These are phyloP conservation scores for Kurtzmaniella quercitrusa DNA, from an alignment of 1,139 yeast genomes.

Conservation along the genomic window DNA sequence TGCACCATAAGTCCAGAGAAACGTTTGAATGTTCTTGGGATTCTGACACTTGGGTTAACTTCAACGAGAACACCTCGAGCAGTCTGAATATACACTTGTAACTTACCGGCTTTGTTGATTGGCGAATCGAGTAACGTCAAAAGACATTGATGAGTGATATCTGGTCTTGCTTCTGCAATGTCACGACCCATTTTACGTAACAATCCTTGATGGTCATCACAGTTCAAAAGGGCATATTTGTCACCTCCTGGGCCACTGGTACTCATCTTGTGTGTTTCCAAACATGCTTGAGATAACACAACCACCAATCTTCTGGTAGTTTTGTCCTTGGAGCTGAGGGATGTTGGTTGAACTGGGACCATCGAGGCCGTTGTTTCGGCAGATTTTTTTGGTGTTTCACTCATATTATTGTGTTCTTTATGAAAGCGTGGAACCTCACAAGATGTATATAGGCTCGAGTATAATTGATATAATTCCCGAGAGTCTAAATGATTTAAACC, in stretches of 20 bases:
- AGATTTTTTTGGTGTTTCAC: conserved; percentile 5
- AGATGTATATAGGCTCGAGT: background rate
- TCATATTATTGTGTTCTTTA: background rate
- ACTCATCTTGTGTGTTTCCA: conserved; percentile 88
- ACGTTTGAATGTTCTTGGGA: conserved; percentile 96
- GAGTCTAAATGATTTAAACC: background rate
- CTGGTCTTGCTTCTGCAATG: conserved; percentile 97
- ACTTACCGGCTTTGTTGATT: conserved; percentile 92
- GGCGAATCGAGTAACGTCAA: conserved; percentile 93
- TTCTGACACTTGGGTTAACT: conserved; percentile 93
- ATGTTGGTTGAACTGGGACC: conserved; percentile 80
- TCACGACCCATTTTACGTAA: conserved; percentile 95
- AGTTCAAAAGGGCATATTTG: conserved; percentile 85
- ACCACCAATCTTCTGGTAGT: conserved; percentile 81
- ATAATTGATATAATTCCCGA: background rate
- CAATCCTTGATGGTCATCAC: conserved; percentile 97
- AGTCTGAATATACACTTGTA: conserved; percentile 94
- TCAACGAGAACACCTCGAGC: conserved; percentile 93
- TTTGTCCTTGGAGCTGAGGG: conserved; percentile 80
- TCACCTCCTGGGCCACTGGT: conserved; percentile 80
- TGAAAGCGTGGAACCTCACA: conserved; percentile 1
- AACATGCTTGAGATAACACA: conserved; percentile 89
- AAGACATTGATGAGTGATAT: conserved; percentile 93
- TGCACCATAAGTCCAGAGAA: conserved; percentile 98
- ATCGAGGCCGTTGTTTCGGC: conserved; percentile 52